Evolutionary conservation across 169 alveolate species (phyloP).

Genomic region (Amoebophrya sp.): DNA sequence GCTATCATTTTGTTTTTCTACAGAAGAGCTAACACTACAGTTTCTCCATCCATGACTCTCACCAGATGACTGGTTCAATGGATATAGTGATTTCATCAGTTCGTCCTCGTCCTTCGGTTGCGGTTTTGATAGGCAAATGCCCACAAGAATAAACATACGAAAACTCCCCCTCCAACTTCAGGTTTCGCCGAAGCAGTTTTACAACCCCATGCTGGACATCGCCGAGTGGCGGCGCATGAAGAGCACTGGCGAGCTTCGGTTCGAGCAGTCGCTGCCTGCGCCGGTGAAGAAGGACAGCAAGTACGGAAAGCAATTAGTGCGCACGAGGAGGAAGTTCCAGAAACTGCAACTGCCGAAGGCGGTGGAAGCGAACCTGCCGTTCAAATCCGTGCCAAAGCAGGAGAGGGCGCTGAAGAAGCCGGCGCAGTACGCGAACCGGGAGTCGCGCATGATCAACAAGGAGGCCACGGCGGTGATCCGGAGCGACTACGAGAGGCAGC

Average conservation of each 20-base stretch:
- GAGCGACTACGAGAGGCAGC: slow-evolving; percentile 30
- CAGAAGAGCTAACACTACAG: too few relatives aligned
- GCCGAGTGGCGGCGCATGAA: slow-evolving; percentile 45
- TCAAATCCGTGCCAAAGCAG: slow-evolving; percentile 30
- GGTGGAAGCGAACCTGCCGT: slow-evolving; percentile 36
- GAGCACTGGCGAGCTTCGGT: slow-evolving; percentile 43
- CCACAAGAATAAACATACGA: too few relatives aligned
- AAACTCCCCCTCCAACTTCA: too few relatives aligned
- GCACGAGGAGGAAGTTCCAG: slow-evolving; percentile 32
- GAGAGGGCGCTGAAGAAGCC: slow-evolving; percentile 22
- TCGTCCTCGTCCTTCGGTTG: too few relatives aligned
- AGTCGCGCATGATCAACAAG: not conserved
- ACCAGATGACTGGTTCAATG: too few relatives aligned
- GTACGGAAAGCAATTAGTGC: slow-evolving; percentile 24
- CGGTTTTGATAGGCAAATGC: too few relatives aligned
- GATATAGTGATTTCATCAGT: too few relatives aligned
- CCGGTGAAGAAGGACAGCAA: not conserved
- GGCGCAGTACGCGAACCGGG: slow-evolving; percentile 20
- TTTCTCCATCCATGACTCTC: too few relatives aligned
- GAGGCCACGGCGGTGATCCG: not conserved
- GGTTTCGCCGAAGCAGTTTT: slow-evolving; percentile 40
- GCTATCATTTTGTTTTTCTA: too few relatives aligned
- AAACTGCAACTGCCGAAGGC: slow-evolving; percentile 35
- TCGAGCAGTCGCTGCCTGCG: slow-evolving; percentile 9
- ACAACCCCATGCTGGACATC: slow-evolving; percentile 46